A percentile compares a stretch with the other conserved stretches of the same genome.
Conservation (phyloP, 73 alveolate genomes). For the Symbiodinium pilosum region DNA sequence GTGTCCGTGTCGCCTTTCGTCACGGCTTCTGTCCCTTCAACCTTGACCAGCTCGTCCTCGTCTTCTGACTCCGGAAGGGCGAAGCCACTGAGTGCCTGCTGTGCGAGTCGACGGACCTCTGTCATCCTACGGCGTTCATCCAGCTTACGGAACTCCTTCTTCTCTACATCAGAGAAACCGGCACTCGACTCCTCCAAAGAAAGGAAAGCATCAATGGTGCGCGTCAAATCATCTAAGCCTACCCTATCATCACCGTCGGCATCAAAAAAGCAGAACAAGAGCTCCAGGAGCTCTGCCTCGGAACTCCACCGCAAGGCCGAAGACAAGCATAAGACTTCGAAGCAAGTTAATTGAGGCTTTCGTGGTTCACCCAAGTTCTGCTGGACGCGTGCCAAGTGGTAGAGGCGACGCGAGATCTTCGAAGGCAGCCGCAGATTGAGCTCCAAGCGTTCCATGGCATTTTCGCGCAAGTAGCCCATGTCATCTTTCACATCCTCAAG, state of each 20-base stretch:
- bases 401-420: not conserved
- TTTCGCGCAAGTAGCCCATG: not conserved
- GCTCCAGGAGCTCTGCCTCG: not conserved
- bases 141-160: not conserved
- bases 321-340: not conserved
- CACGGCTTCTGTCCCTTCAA: not conserved
- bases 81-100: not conserved
- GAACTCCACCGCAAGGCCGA: slow-evolving; percentile 11
- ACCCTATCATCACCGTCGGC: slow-evolving; percentile 11
- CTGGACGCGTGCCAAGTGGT: not conserved
- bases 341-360: not conserved
- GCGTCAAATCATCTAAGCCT: not conserved
- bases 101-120: not conserved
- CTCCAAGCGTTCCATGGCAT: not conserved
- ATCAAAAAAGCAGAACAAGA: not conserved
- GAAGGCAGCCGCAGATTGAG: not conserved
- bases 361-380: not conserved
- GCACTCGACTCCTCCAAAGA: not conserved
- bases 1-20: not conserved
- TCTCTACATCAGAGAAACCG: not conserved
- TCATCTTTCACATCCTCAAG: not conserved
- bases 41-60: not conserved
- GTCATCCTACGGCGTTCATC: not conserved
- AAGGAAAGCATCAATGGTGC: not conserved
- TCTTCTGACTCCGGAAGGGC: not conserved